These are phyloP conservation scores for Daldinia decipiens DNA, from an alignment of 495 filamentous ascomycete species.

Conservation along the genomic window DNA sequence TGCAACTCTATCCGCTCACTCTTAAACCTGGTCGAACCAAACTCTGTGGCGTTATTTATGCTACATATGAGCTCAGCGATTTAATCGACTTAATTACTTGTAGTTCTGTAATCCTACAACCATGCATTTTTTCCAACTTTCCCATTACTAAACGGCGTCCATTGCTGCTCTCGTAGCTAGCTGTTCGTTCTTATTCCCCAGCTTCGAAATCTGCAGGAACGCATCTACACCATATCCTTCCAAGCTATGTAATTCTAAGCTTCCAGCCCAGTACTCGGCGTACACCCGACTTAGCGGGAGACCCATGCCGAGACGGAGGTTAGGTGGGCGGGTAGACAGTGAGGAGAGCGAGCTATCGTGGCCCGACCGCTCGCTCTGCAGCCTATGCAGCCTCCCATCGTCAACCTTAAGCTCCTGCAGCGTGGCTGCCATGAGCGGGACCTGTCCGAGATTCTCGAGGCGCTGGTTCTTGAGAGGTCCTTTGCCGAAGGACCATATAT, in stretches of 20 bases:
- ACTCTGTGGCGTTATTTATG: neutral
- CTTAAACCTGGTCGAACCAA: neutral
- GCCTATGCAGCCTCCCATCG: slow-evolving; percentile 89
- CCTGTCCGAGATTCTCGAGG: slow-evolving; percentile 82
- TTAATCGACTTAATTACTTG: slow-evolving; percentile 1
- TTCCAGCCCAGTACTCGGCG: slow-evolving; percentile 98
- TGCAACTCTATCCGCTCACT: neutral
- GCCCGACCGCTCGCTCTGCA: slow-evolving; percentile 59
- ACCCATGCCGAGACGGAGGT: slow-evolving; percentile 92
- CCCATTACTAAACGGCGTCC: slow-evolving; percentile 76
- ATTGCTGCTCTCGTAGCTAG: slow-evolving; percentile 86
- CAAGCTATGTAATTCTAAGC: slow-evolving; percentile 87
- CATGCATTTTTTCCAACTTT: neutral
- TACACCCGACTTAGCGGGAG: slow-evolving; percentile 94
- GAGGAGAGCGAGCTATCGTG: slow-evolving; percentile 73
- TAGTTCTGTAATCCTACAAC: neutral
- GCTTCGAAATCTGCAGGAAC: slow-evolving; percentile 94
- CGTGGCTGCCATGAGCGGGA: slow-evolving; percentile 93
- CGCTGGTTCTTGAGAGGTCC: slow-evolving; percentile 77
- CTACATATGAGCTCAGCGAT: slow-evolving; percentile 4
- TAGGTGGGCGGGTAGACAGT: slow-evolving; percentile 82
- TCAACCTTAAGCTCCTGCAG: slow-evolving; percentile 84
- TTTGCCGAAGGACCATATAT: slow-evolving; percentile 96
- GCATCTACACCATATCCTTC: slow-evolving; percentile 98
- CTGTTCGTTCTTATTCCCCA: slow-evolving; percentile 99